A percentile compares a stretch with the other conserved stretches of the same genome.
Evolutionary conservation across 106 monocot genomes (phyloP).

Genomic region (Phalaenopsis aphrodite): DNA sequence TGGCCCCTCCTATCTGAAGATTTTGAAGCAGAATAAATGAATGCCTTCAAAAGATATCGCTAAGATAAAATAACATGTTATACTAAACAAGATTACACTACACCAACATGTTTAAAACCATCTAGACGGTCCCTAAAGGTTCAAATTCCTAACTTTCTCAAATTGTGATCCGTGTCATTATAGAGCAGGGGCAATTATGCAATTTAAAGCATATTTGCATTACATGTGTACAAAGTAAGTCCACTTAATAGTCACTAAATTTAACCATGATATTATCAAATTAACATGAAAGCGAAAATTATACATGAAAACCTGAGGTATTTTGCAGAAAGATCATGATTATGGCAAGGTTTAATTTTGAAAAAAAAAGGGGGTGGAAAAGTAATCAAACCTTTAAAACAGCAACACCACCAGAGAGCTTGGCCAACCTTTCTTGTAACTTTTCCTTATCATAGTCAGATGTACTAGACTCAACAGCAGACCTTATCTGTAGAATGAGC

Average conservation of each 20-base stretch:
- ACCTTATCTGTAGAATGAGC: slow-evolving; percentile 33
- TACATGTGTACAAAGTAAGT: no score
- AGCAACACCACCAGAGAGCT: slow-evolving; percentile 76
- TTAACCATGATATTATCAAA: not conserved
- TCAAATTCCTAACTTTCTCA: no score
- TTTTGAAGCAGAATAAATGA: not conserved
- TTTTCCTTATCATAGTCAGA: slow-evolving; percentile 76
- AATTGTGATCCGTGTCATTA: not conserved
- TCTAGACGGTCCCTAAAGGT: no score
- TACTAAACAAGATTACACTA: no score
- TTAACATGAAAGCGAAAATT: not conserved
- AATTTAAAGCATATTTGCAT: no score
- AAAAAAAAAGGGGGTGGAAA: not conserved
- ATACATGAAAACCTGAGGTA: not conserved
- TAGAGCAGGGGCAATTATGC: no score
- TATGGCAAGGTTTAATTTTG: not conserved
- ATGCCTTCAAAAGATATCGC: not conserved
- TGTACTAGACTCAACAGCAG: slow-evolving; percentile 51
- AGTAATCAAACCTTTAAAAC: slow-evolving; percentile 40
- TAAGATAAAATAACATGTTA: not conserved
- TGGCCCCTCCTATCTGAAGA: slow-evolving; percentile 65
- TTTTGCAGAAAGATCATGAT: not conserved
- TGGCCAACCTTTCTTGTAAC: slow-evolving; percentile 63
- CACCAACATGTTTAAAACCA: no score
- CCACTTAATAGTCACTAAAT: not conserved